Evolutionary conservation across 495 filamentous ascomycete species (phyloP).

Genomic region (Xanthoparmelia taractica): DNA sequence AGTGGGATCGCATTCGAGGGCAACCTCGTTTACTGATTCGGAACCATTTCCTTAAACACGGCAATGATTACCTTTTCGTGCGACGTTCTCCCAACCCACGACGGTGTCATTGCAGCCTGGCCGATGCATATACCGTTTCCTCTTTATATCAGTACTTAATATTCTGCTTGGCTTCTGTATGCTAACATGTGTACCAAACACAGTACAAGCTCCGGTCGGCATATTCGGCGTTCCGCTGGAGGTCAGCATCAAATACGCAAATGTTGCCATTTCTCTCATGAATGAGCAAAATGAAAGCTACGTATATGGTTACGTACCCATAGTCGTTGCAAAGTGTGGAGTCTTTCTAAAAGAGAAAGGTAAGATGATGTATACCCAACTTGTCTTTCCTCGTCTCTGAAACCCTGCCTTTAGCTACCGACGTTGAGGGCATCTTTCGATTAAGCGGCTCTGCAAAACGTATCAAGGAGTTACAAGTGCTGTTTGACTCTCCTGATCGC

Average conservation of each 20-base stretch:
- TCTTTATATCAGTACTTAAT: background rate
- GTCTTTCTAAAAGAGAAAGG: conserved; percentile 98
- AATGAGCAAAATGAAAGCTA: conserved; percentile 87
- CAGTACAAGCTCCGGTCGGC: conserved; percentile 35
- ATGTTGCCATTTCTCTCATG: conserved; percentile 93
- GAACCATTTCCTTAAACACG: background rate
- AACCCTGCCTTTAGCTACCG: conserved; percentile 65
- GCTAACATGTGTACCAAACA: conserved; percentile 8
- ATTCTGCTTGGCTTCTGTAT: background rate
- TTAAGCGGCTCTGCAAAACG: conserved; percentile 93
- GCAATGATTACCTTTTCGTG: background rate
- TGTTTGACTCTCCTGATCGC: conserved; percentile 90
- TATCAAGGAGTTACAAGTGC: conserved; percentile 88
- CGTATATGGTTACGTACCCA: conserved; percentile 97
- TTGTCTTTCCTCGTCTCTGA: background rate
- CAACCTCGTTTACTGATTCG: background rate
- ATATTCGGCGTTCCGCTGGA: conserved; percentile 96
- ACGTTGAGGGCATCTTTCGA: conserved; percentile 95
- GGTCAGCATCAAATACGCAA: conserved; percentile 93
- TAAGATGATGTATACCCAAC: conserved; percentile 35
- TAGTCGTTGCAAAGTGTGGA: conserved; percentile 97
- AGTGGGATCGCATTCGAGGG: background rate
- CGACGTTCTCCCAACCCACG: background rate
- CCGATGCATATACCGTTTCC: background rate
- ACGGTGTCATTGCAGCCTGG: background rate